Evolutionary conservation across 2,329 filamentous ascomycete species (phyloP).

Genomic region (Cytospora piceae): DNA sequence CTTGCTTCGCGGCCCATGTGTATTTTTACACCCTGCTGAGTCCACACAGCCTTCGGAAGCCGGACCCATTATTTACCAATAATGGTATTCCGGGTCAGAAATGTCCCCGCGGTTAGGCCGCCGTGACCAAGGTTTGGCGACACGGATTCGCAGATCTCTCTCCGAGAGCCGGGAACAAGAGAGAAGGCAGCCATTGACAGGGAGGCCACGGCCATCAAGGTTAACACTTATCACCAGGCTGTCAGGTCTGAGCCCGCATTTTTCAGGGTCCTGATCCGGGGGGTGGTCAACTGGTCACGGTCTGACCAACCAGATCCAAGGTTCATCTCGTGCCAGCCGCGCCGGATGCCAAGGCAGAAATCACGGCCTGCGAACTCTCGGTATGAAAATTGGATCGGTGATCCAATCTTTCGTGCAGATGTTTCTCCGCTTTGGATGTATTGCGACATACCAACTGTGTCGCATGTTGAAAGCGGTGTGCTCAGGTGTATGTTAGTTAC

Average conservation of each 20-base stretch:
- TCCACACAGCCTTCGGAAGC: not conserved
- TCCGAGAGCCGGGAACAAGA: conserved; percentile 5
- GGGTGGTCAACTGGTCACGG: not conserved
- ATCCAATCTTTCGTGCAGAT: conserved; percentile 11
- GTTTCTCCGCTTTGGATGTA: conserved; percentile 19
- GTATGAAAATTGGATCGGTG: conserved; percentile 14
- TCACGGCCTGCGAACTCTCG: not conserved
- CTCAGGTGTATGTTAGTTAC: too few species aligned
- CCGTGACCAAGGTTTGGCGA: not conserved
- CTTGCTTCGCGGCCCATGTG: conserved; percentile 3
- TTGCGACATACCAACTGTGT: not conserved
- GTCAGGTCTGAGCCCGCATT: not conserved
- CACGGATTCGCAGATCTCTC: conserved; percentile 14
- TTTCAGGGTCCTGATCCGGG: conserved; percentile 8
- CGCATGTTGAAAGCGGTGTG: conserved; percentile 23
- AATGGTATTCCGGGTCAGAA: not conserved
- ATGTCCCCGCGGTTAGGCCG: conserved; percentile 6
- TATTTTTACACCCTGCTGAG: not conserved
- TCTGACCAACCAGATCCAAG: too few species aligned
- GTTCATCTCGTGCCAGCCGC: not conserved
- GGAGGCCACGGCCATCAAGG: conserved; percentile 12
- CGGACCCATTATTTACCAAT: not conserved
- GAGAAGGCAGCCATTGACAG: not conserved
- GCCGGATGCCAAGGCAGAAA: not conserved
- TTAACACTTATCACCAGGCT: conserved; percentile 24